phyloP scores from a whole-genome alignment of 768 basidiomycete species.

The Gautieria morchelliformis region DNA sequence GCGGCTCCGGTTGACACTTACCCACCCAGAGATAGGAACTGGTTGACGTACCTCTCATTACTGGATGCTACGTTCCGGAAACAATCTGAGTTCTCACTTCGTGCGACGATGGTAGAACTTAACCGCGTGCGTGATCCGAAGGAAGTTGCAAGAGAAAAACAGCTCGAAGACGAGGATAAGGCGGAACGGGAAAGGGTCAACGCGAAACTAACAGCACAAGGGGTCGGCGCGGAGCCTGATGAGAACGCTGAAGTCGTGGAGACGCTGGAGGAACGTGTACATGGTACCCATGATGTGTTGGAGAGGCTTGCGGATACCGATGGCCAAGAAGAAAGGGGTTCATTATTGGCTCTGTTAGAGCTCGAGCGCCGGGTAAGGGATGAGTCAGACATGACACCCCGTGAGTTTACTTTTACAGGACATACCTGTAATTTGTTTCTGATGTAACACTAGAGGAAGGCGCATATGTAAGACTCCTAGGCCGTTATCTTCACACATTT shows the following conservation, averaged over 20 bases:
- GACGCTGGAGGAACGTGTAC: constrained; percentile 24
- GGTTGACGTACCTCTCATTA: constrained; percentile 73
- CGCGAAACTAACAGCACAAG: background rate
- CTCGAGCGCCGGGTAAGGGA: constrained; percentile 51
- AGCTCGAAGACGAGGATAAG: constrained; percentile 8
- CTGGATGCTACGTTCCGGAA: constrained; percentile 52
- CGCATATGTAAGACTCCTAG: constrained; percentile 33
- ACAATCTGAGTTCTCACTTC: constrained; percentile 22
- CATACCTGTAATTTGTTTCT: background rate
- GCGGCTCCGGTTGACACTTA: constrained; percentile 7
- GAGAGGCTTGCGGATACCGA: constrained; percentile 50
- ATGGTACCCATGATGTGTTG: constrained; percentile 40
- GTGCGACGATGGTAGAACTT: constrained; percentile 10
- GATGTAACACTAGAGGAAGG: constrained; percentile 14
- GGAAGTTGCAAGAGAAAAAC: constrained; percentile 8
- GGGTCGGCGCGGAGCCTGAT: constrained; percentile 21
- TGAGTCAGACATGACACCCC: constrained; percentile 15
- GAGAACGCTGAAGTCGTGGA: constrained; percentile 29
- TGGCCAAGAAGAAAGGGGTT: constrained; percentile 66
- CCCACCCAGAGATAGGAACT: constrained; percentile 58
- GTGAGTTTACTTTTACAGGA: constrained; percentile 23
- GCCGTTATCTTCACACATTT: constrained; percentile 60
- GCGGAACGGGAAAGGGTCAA: constrained; percentile 6
- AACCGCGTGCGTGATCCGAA: constrained; percentile 8
- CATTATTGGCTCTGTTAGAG: constrained; percentile 63